Percentiles rank a stretch among this genome's conserved stretches.
These are phyloP conservation scores for Paramecium primaurelia DNA, from an alignment of 73 alveolate species.

Conservation along the genomic window DNA sequence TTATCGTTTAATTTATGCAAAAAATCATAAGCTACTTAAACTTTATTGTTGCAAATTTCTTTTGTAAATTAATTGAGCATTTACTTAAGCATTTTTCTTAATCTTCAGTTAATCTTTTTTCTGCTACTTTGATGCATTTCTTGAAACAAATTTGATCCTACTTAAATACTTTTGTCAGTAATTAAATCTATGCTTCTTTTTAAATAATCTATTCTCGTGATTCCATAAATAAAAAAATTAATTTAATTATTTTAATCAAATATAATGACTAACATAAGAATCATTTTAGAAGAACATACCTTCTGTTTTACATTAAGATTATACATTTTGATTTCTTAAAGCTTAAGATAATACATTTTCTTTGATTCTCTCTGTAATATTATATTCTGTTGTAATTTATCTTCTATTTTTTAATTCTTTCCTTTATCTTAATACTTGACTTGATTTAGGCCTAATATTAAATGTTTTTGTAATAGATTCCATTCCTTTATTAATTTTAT, in stretches of 20 bases:
- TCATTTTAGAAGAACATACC: constrained; percentile 4
- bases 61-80: background rate
- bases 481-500: background rate
- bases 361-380: background rate
- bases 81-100: constrained; percentile 23
- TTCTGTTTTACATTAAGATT: background rate
- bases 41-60: constrained; percentile 26
- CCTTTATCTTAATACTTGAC: background rate
- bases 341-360: constrained; percentile 5
- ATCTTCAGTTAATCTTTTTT: background rate
- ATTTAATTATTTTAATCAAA: background rate
- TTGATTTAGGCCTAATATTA: background rate
- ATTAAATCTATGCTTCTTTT: background rate
- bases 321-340: background rate
- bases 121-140: background rate
- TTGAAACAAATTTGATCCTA: background rate
- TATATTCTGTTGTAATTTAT: background rate
- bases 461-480: background rate
- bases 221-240: background rate
- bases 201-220: constrained; percentile 9
- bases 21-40: constrained; percentile 1
- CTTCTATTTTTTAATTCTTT: constrained; percentile 36
- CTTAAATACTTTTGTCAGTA: background rate
- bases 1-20: background rate
- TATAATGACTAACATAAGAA: constrained; percentile 35